phyloP scores from a whole-genome alignment of 192 early-diverging fungal species.

The Bifiguratus adelaidae region DNA sequence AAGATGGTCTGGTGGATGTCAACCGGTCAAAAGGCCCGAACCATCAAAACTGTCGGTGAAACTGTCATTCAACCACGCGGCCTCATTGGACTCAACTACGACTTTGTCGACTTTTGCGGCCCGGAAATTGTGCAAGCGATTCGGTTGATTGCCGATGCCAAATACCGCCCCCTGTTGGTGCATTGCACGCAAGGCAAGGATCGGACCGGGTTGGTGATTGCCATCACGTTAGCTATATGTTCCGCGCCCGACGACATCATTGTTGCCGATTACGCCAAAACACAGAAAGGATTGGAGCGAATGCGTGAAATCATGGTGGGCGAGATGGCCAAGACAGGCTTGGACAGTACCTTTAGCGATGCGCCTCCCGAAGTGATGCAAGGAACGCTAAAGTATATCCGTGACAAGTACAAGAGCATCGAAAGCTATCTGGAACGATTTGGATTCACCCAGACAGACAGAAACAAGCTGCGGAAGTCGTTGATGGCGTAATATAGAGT shows the following conservation, averaged over 20 bases:
- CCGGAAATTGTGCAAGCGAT: too few relatives aligned
- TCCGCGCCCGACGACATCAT: slow-evolving; percentile 40
- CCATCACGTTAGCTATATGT: slow-evolving; percentile 36
- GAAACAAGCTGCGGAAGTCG: too few relatives aligned
- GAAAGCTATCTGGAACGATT: too few relatives aligned
- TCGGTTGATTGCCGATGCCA: slow-evolving; percentile 35
- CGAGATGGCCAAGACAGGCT: slow-evolving; percentile 39
- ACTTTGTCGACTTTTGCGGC: too few relatives aligned
- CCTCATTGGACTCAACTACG: not conserved
- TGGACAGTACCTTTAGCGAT: slow-evolving; percentile 36
- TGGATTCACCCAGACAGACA: too few relatives aligned
- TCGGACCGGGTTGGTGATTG: slow-evolving; percentile 49
- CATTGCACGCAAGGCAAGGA: slow-evolving; percentile 63
- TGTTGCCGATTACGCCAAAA: slow-evolving; percentile 41
- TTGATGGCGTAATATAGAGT: too few relatives aligned
- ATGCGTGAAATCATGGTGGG: slow-evolving; percentile 29
- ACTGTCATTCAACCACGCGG: not conserved
- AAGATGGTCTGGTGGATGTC: too few relatives aligned
- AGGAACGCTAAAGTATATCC: slow-evolving; percentile 10
- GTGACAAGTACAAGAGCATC: not conserved
- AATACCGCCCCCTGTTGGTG: slow-evolving; percentile 46
- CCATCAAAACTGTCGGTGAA: slow-evolving; percentile 9
- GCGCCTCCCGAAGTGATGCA: slow-evolving; percentile 33
- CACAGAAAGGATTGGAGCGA: slow-evolving; percentile 26
- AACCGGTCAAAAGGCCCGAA: slow-evolving; percentile 16